Conservation (phyloP, 768 basidiomycete genomes). For the Amanita pseudoporphyria region DNA sequence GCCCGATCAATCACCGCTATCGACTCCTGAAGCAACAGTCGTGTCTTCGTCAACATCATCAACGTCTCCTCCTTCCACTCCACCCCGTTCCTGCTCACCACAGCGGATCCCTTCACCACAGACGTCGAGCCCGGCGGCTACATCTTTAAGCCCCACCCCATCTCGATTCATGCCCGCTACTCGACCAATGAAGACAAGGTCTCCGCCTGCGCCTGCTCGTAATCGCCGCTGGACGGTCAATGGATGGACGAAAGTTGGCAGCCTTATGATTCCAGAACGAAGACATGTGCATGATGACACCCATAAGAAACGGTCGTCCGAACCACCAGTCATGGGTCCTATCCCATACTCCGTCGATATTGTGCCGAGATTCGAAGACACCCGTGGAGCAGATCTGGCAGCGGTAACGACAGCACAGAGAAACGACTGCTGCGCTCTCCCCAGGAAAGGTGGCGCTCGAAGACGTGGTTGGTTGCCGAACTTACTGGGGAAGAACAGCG, state of each 20-base stretch:
- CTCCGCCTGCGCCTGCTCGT: not conserved
- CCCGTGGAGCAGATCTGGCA: not conserved
- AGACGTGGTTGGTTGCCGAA: conserved; percentile 6
- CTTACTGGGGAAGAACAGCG: not conserved
- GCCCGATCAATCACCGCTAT: not conserved
- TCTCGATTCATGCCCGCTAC: not conserved
- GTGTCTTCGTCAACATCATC: conserved; percentile 1
- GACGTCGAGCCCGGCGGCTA: not conserved
- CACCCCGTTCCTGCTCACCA: not conserved
- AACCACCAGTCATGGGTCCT: not conserved
- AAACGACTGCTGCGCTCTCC: not conserved
- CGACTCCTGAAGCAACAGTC: conserved; percentile 1
- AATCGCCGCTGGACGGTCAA: conserved; percentile 7
- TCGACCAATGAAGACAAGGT: not conserved
- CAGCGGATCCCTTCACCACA: not conserved
- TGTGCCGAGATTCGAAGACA: not conserved
- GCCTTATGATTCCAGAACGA: not conserved
- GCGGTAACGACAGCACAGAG: not conserved
- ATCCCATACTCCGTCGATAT: not conserved
- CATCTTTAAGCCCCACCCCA: not conserved
- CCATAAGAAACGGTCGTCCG: not conserved
- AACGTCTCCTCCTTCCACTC: conserved; percentile 1
- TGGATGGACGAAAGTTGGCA: not conserved
- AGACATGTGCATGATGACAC: not conserved
- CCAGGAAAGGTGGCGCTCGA: not conserved